These are phyloP conservation scores for Dimocarpus longan DNA, from an alignment of 345 rosid species.

Conservation along the genomic window DNA sequence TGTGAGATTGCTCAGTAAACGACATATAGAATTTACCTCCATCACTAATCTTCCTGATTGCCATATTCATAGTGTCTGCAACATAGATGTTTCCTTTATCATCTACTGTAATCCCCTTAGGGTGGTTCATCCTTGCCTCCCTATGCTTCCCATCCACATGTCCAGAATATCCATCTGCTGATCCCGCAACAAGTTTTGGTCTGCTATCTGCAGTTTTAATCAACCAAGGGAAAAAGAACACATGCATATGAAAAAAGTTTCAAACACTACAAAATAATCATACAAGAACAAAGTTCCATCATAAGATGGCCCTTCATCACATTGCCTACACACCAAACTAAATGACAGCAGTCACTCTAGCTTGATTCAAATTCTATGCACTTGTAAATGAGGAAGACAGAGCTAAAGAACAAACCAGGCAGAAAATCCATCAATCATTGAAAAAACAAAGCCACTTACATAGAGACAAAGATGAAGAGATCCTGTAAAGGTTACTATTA, in stretches of 20 bases:
- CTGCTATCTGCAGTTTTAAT: constrained; percentile 55
- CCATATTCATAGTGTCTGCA: constrained; percentile 87
- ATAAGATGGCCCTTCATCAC: not conserved
- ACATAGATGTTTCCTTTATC: constrained; percentile 89
- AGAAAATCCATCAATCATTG: constrained; percentile 3
- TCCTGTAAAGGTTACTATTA: constrained; percentile 89
- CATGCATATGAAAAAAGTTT: not conserved
- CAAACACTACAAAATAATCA: constrained; percentile 1
- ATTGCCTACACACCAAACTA: not conserved
- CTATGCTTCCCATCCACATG: constrained; percentile 87
- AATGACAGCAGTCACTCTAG: not conserved
- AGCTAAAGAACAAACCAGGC: not conserved
- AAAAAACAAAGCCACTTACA: constrained; percentile 55
- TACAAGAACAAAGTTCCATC: not conserved
- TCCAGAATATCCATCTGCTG: constrained; percentile 79
- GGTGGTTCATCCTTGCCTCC: constrained; percentile 90
- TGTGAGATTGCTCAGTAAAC: not conserved
- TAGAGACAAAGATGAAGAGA: constrained; percentile 80
- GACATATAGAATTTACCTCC: constrained; percentile 47
- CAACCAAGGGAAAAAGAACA: constrained; percentile 11
- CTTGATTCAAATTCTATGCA: not conserved
- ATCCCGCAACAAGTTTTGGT: constrained; percentile 89
- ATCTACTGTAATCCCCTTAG: constrained; percentile 88
- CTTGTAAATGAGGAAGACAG: not conserved
- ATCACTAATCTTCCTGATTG: constrained; percentile 90